Conservation (phyloP, 2,329 filamentous ascomycete species). For the Ophiosphaerella herpotricha region DNA sequence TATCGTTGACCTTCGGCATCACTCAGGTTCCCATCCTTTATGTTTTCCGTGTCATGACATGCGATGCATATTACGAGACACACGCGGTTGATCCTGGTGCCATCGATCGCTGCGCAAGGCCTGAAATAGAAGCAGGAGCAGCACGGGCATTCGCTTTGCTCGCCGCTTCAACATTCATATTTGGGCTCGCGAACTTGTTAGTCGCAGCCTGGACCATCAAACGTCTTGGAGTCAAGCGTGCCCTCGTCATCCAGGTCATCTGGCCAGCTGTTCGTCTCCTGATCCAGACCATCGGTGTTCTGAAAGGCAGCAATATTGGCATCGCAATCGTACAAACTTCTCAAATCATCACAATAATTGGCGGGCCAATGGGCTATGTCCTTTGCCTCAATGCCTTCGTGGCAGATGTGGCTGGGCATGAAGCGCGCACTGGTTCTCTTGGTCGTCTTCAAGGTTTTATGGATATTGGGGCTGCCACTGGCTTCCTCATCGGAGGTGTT, state of each 20-base stretch:
- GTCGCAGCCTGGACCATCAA: constrained; percentile 71
- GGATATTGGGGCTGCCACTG: constrained; percentile 69
- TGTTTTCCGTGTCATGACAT: constrained; percentile 73
- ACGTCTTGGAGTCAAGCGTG: constrained; percentile 64
- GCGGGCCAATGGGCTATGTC: constrained; percentile 71
- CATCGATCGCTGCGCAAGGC: constrained; percentile 61
- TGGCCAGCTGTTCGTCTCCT: constrained; percentile 67
- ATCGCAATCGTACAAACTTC: constrained; percentile 70
- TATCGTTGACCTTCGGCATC: constrained; percentile 58
- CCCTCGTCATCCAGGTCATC: constrained; percentile 66
- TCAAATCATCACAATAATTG: constrained; percentile 70
- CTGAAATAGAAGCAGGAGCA: constrained; percentile 67
- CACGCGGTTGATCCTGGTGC: constrained; percentile 54
- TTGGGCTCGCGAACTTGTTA: constrained; percentile 70
- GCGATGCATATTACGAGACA: constrained; percentile 68
- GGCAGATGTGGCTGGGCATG: constrained; percentile 65
- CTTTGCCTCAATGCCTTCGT: constrained; percentile 71
- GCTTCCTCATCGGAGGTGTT: constrained; percentile 67
- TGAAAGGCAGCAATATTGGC: constrained; percentile 63
- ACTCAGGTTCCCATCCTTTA: constrained; percentile 62
- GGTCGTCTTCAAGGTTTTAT: constrained; percentile 69
- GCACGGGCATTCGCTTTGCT: constrained; percentile 68
- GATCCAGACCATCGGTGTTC: constrained; percentile 68
- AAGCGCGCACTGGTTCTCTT: constrained; percentile 66
- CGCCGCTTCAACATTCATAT: constrained; percentile 69